Evolutionary conservation across 495 filamentous ascomycete species (phyloP).

Genomic region (Annulohypoxylon moriforme): DNA sequence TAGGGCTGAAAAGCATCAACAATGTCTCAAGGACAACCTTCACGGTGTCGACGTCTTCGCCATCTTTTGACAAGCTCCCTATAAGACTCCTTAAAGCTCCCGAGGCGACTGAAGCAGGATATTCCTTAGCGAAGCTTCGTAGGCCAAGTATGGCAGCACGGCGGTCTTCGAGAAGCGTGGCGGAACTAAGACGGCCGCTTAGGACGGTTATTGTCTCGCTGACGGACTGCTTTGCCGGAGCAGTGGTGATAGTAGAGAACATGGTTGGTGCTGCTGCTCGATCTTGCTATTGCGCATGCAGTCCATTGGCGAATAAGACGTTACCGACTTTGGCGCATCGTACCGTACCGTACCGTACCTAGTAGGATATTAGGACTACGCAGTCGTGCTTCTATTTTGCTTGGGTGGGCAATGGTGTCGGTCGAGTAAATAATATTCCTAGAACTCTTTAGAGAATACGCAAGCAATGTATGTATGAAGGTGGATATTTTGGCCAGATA

Average conservation of each 20-base stretch:
- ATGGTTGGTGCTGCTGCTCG: slow-evolving; percentile 60
- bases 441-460: background rate
- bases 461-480: background rate
- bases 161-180: slow-evolving; percentile 92
- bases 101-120: slow-evolving; percentile 95
- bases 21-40: slow-evolving; percentile 95
- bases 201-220: slow-evolving; percentile 91
- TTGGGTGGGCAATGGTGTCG: background rate
- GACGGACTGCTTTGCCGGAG: slow-evolving; percentile 95
- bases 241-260: slow-evolving; percentile 86
- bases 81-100: slow-evolving; percentile 89
- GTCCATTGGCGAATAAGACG: slow-evolving; percentile 48
- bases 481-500: slow-evolving; percentile 19
- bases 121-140: slow-evolving; percentile 94
- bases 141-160: slow-evolving; percentile 92
- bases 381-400: slow-evolving; percentile 3
- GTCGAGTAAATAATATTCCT: slow-evolving; percentile 5
- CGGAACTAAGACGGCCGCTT: slow-evolving; percentile 84
- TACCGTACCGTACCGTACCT: too few relatives aligned
- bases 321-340: slow-evolving; percentile 45
- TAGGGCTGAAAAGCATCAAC: slow-evolving; percentile 83
- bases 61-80: slow-evolving; percentile 83
- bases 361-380: slow-evolving; percentile 6
- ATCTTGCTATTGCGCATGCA: slow-evolving; percentile 42
- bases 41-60: slow-evolving; percentile 95